Conservation (phyloP, 768 basidiomycete genomes). For the Stropharia rugosoannulata region DNA sequence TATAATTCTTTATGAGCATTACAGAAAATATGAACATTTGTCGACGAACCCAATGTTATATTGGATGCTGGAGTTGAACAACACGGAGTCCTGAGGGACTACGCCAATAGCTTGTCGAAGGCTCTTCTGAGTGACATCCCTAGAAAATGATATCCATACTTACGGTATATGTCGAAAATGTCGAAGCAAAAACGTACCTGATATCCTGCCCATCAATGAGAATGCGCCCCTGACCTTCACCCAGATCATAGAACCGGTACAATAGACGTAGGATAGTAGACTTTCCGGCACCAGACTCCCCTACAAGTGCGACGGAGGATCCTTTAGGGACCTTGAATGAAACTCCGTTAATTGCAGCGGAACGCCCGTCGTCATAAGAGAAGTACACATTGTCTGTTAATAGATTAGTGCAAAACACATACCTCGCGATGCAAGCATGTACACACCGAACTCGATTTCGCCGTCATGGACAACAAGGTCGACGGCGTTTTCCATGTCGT, state of each 20-base stretch:
- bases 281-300: constrained; percentile 80
- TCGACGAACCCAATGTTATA: constrained; percentile 69
- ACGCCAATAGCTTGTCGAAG: constrained; percentile 83
- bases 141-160: constrained; percentile 17
- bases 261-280: constrained; percentile 84
- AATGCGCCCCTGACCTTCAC: constrained; percentile 76
- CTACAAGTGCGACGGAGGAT: constrained; percentile 87
- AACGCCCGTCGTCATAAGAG: constrained; percentile 76
- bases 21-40: not conserved
- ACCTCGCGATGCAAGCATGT: not conserved
- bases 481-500: constrained; percentile 74
- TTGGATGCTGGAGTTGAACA: constrained; percentile 69
- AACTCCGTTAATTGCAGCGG: constrained; percentile 69
- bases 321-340: constrained; percentile 90
- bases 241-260: constrained; percentile 90
- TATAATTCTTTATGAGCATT: constrained; percentile 25
- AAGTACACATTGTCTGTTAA: constrained; percentile 78
- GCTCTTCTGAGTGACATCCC: constrained; percentile 80
- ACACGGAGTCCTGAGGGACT: constrained; percentile 82
- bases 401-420: not conserved
- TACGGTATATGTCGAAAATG: not conserved
- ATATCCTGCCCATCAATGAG: constrained; percentile 87
- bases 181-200: constrained; percentile 26
- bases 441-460: constrained; percentile 84
- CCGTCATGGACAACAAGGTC: constrained; percentile 72